Conservation (phyloP, 2,329 filamentous ascomycete genomes). For the Zymoseptoria brevis region DNA sequence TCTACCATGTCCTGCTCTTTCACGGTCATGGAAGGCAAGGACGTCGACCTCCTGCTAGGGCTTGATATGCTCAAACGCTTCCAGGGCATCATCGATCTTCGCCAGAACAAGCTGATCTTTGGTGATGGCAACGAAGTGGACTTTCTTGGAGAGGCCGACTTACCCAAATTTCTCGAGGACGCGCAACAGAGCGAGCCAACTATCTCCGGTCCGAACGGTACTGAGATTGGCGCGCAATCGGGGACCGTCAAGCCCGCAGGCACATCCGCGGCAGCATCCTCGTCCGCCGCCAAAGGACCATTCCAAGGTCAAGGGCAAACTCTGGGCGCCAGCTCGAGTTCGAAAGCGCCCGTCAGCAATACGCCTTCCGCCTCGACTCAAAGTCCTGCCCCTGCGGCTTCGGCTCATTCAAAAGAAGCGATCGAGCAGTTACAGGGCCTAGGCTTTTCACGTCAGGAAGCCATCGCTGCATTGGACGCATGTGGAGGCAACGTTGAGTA, state of each 20-base stretch:
- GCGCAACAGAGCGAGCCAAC: slow-evolving; percentile 70
- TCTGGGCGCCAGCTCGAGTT: slow-evolving; percentile 18
- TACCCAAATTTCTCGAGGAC: slow-evolving; percentile 73
- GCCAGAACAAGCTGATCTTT: slow-evolving; percentile 76
- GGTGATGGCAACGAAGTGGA: slow-evolving; percentile 65
- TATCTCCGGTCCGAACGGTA: slow-evolving; percentile 78
- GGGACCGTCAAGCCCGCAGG: slow-evolving; percentile 61
- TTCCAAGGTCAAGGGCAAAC: slow-evolving; percentile 29
- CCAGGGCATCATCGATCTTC: slow-evolving; percentile 84
- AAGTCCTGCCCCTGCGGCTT: slow-evolving; percentile 3
- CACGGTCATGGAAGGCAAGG: slow-evolving; percentile 98
- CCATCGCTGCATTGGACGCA: slow-evolving; percentile 71
- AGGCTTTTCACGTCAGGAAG: slow-evolving; percentile 68
- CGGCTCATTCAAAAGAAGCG: slow-evolving; percentile 50
- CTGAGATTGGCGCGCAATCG: slow-evolving; percentile 73
- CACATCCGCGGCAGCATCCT: slow-evolving; percentile 27
- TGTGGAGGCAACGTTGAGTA: slow-evolving; percentile 79
- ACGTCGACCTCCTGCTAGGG: slow-evolving; percentile 85
- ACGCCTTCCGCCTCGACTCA: slow-evolving; percentile 11
- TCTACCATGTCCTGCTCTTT: slow-evolving; percentile 89
- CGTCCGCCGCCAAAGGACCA: slow-evolving; percentile 18
- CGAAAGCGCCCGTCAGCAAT: slow-evolving; percentile 11
- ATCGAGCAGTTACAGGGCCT: slow-evolving; percentile 70
- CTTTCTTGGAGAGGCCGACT: slow-evolving; percentile 87
- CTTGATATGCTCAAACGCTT: slow-evolving; percentile 96